Conservation (phyloP, 805 yeast genomes). For the Kurtzmaniella cleridarum region DNA sequence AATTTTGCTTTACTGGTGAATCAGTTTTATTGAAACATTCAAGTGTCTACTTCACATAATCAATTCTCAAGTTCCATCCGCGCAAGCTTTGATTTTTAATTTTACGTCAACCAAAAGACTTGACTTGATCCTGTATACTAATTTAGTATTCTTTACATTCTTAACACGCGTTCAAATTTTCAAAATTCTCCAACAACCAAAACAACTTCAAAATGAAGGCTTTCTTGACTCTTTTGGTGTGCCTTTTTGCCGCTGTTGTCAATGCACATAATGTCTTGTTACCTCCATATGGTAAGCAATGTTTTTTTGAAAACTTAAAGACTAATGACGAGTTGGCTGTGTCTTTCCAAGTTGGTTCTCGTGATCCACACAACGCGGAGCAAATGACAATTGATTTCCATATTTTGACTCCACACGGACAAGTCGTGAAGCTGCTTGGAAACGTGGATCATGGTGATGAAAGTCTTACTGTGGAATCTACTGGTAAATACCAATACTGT, state of each 20-base stretch:
- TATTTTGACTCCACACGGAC: constrained; percentile 37
- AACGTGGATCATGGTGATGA: constrained; percentile 80
- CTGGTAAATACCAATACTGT: constrained; percentile 82
- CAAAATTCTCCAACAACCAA: background rate
- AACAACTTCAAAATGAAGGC: constrained; percentile 8
- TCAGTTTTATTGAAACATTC: too few relatives aligned
- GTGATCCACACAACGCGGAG: constrained; percentile 65
- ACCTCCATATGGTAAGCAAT: constrained; percentile 78
- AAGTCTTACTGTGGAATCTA: constrained; percentile 54
- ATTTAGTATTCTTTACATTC: too few relatives aligned
- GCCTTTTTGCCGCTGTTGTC: constrained; percentile 13
- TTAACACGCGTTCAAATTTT: too few relatives aligned
- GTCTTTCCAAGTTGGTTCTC: constrained; percentile 88
- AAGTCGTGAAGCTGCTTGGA: constrained; percentile 43
- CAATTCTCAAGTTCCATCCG: too few relatives aligned
- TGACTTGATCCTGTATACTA: too few relatives aligned
- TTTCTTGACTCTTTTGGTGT: constrained; percentile 7
- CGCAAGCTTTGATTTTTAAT: too few relatives aligned
- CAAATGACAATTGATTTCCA: constrained; percentile 63
- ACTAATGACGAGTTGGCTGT: constrained; percentile 82
- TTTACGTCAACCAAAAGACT: too few relatives aligned
- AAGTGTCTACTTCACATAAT: too few relatives aligned
- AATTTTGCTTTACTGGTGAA: too few relatives aligned
- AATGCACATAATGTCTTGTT: constrained; percentile 76
- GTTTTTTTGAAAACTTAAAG: constrained; percentile 81